Percentiles rank a stretch among this genome's conserved stretches.
These are phyloP conservation scores for Lentinus brumalis DNA, from an alignment of 768 basidiomycete species.

Conservation along the genomic window DNA sequence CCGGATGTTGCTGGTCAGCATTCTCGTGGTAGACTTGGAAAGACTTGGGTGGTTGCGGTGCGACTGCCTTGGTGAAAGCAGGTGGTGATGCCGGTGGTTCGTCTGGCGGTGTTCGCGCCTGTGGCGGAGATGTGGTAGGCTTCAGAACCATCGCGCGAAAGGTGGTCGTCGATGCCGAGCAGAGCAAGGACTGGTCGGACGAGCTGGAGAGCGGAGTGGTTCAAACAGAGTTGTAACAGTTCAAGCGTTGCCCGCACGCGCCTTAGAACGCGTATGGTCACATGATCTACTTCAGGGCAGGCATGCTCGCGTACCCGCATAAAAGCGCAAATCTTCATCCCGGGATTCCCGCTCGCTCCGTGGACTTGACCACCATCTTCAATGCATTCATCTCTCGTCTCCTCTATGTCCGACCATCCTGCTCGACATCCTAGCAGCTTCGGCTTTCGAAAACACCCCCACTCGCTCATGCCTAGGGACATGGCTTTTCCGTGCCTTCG, in stretches of 20 bases:
- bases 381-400: neutral
- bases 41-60: neutral
- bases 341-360: neutral
- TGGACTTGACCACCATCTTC: neutral
- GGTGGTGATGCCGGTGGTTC: no score
- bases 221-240: neutral
- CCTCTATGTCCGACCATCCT: neutral
- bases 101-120: no score
- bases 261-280: neutral
- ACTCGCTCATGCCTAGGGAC: constrained; percentile 79
- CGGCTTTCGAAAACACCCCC: constrained; percentile 35
- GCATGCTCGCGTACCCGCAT: neutral
- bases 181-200: no score
- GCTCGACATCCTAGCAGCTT: no score
- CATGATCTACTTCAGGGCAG: constrained; percentile 16
- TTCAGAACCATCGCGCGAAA: no score
- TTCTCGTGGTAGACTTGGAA: neutral
- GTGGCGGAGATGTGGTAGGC: no score
- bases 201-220: neutral
- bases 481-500: constrained; percentile 72
- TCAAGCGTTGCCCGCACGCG: neutral
- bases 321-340: neutral
- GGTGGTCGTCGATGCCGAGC: no score
- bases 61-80: no score
- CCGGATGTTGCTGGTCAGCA: neutral